Evolutionary conservation across 2,329 filamentous ascomycete genomes (phyloP), one percentile per base, ranked within the genome.

Genomic region (Epichloe festucae): DNA sequence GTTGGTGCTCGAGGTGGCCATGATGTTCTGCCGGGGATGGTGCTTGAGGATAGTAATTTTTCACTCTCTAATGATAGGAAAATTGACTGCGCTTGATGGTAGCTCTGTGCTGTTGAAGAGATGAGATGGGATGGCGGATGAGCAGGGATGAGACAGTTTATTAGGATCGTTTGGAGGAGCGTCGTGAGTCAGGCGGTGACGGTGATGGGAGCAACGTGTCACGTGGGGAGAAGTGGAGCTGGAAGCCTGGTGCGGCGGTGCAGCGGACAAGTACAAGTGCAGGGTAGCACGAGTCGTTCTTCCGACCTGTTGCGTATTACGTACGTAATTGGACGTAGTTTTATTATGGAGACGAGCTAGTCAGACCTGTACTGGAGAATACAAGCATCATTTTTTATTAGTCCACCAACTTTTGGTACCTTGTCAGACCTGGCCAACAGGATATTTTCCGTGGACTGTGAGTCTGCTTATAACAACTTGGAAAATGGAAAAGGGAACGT

Each of bases 1-100:
- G 60, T 80, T 88, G 55, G 82, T 46, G 34, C 40, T 50, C 14
- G 48, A 39, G 46, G 51, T 75, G 47, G 84, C 78, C 87, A 91
- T 91, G 52, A 42, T 60, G 19, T 10, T 34, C 21, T 17, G 15
- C n/a, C 42, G 23, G 23, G 11, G 14, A 11, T 43, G 2, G 19
- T 19, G 41, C 21, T 43, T 19, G 5, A 21, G 7, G 3, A 39
- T n/a, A 5, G 31, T 43, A 12, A 1, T 45, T 3, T 11, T 4
- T 19, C 8, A 4, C 14, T 11, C 10, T 19, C 8, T 7, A 15
- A 12, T 6, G 27, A 3, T 23, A 38, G 17, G 8, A 17, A 7
- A 27, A 44, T 41, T 6, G 35, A 23, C 42, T 40, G 11, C 34
- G 5, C 35, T 44, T 27, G 19, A 12, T 41, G 5, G 19, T 34